These are phyloP conservation scores for Ochetophila trinervis DNA, from an alignment of 306 rosid genomes.

Conservation along the genomic window DNA sequence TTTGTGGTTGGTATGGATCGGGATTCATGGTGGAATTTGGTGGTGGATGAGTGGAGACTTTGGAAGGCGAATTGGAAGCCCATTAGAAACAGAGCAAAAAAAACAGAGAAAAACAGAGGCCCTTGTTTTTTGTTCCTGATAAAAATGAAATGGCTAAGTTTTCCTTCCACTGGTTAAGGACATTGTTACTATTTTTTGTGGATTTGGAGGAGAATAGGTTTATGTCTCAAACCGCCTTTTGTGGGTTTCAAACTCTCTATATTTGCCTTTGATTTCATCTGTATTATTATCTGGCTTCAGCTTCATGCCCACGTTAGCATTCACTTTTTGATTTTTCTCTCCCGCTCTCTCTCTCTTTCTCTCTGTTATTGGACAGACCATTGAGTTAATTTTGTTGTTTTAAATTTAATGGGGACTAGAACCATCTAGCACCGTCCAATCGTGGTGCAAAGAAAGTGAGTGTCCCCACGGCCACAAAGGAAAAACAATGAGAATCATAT, in stretches of 20 bases:
- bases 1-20: not conserved
- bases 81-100: not conserved
- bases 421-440: too few species aligned
- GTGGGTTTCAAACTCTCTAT: not conserved
- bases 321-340: too few species aligned
- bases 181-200: slow-evolving; percentile 41
- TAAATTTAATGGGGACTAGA: too few species aligned
- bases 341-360: too few species aligned
- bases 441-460: too few species aligned
- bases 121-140: slow-evolving; percentile 2
- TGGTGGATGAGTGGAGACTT: not conserved
- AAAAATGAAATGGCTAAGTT: slow-evolving; percentile 1
- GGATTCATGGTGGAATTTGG: not conserved
- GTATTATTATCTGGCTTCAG: too few species aligned
- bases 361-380: too few species aligned
- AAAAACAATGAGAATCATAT: too few species aligned
- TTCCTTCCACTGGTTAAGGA: slow-evolving; percentile 33
- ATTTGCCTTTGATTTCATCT: too few species aligned
- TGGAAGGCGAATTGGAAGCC: not conserved
- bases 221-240: slow-evolving; percentile 10
- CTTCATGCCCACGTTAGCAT: too few species aligned
- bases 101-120: not conserved
- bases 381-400: too few species aligned
- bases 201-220: slow-evolving; percentile 9
- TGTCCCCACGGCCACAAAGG: too few species aligned